phyloP scores from a whole-genome alignment of 2,329 filamentous ascomycete genomes.

The Fusarium sp. region DNA sequence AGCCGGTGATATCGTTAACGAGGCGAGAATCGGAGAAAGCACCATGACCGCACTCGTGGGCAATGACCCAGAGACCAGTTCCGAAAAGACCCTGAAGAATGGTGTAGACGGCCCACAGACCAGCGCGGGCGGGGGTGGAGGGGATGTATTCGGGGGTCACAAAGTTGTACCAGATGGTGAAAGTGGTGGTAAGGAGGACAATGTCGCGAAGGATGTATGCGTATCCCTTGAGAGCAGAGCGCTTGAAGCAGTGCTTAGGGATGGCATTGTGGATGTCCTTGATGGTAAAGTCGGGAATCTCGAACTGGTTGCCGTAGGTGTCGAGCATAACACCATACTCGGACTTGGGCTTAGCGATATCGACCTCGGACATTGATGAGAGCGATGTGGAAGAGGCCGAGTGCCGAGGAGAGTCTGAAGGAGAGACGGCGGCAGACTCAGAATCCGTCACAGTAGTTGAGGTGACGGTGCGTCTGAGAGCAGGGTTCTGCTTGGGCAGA shows the following conservation, averaged over 20 bases:
- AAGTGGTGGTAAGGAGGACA: conserved; percentile 77
- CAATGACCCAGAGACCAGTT: conserved; percentile 95
- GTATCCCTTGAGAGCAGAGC: conserved; percentile 80
- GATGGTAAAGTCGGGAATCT: conserved; percentile 95
- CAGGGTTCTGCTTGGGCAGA: conserved; percentile 56
- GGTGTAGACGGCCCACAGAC: conserved; percentile 75
- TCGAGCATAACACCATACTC: conserved; percentile 79
- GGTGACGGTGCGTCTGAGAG: conserved; percentile 62
- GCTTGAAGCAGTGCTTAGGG: conserved; percentile 95
- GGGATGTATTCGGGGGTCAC: conserved; percentile 88
- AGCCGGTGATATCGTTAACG: conserved; percentile 92
- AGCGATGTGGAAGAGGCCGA: conserved; percentile 90
- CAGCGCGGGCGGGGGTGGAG: conserved; percentile 73
- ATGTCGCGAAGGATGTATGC: conserved; percentile 88
- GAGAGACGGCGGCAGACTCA: conserved; percentile 69
- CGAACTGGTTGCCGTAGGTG: conserved; percentile 94
- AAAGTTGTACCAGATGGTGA: conserved; percentile 89
- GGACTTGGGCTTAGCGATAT: conserved; percentile 52
- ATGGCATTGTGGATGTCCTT: conserved; percentile 98
- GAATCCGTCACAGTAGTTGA: conserved; percentile 62
- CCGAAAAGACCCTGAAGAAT: conserved; percentile 91
- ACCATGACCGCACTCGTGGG: conserved; percentile 98
- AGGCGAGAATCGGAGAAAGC: conserved; percentile 93
- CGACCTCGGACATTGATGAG: conserved; percentile 83
- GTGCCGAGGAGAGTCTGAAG: conserved; percentile 68